These are phyloP conservation scores for Spirogloea muscicola DNA, from an alignment of 139 green algal genomes.

Conservation along the genomic window DNA sequence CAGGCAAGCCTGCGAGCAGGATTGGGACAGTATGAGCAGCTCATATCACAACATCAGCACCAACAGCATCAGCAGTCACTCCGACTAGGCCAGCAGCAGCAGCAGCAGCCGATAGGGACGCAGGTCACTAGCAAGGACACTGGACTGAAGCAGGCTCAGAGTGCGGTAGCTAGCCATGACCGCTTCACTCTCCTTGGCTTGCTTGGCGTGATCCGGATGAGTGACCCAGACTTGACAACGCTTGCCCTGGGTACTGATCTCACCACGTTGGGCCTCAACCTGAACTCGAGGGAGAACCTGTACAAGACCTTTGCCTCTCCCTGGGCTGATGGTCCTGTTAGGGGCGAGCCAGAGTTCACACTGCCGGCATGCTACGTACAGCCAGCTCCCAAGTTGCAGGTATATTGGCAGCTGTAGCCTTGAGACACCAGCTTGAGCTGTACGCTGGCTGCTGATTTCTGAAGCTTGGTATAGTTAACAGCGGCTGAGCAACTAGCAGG, in stretches of 20 bases:
- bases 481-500: too few relatives aligned
- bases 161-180: too few relatives aligned
- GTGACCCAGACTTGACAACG: constrained; percentile 87
- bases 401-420: constrained; percentile 4
- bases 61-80: constrained; percentile 26
- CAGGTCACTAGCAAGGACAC: constrained; percentile 11
- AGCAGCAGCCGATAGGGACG: constrained; percentile 30
- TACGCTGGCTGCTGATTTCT: too few relatives aligned
- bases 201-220: constrained; percentile 89
- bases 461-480: neutral
- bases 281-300: constrained; percentile 77
- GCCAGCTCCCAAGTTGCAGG: constrained; percentile 56
- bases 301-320: constrained; percentile 80
- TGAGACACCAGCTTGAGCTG: too few relatives aligned
- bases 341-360: constrained; percentile 77
- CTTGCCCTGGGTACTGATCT: constrained; percentile 93
- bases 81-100: constrained; percentile 18
- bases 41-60: constrained; percentile 37
- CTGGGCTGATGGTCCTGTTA: constrained; percentile 70
- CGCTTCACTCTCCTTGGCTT: constrained; percentile 86
- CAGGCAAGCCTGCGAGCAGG: too few relatives aligned
- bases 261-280: constrained; percentile 90
- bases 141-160: too few relatives aligned
- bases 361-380: constrained; percentile 78
- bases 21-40: constrained; percentile 30